Base-by-base conservation (phyloP, 108 stramenopile genomes). In the Skeletonema potamos region DNA sequence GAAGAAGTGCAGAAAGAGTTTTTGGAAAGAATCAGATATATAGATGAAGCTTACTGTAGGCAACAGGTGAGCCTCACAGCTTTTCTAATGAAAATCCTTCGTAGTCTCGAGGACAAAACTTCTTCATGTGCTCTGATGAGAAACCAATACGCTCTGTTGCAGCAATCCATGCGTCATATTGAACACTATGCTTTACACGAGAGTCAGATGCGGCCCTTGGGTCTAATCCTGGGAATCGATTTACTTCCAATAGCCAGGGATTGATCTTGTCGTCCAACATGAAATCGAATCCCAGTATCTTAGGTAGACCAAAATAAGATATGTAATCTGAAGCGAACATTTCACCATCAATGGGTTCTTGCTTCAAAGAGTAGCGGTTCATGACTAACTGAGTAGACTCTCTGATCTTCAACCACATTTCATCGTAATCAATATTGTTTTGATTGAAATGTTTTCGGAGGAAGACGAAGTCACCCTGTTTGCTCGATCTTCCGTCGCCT, bases 241-340 rank as follows among this genome's bases (percentile, higher is more conserved):
- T 92, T 9, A 92, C 84, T 80, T 92, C 88, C 28, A 89, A 75
- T 12, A 92, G 75, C 82, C 82, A 88, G 51, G 88, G 87, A 6
- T 74, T 68, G 32, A 61, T 30, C 18, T 61, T 57, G 9, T 66
- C 61, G 60, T 89, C 77, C 39, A 92, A 67, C 27, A 89, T 86
- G 44, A 85, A 89, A 62, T 92, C 91, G 48, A 92, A 81, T 27
- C 91, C 91, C 36, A 92, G 27, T 34, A 92, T 86, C 64, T 89
- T 92, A 17, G 91, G 91, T 62, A 92, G 66, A 6, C 77, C 74
- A 5, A 20, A 20, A 46, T 46, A 46, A 0, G 44, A 37, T 12
- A 12, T 12, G 11, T 37, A 2, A 37, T 37, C 9, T 12, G 36
- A 37, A 1, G 36, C 9, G 2, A 0, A 11, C 2, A 37, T 37